A percentile compares a stretch with the other conserved stretches of the same genome.
phyloP scores from a whole-genome alignment of 352 stramenopile genomes.

The Phytophthora meadii region DNA sequence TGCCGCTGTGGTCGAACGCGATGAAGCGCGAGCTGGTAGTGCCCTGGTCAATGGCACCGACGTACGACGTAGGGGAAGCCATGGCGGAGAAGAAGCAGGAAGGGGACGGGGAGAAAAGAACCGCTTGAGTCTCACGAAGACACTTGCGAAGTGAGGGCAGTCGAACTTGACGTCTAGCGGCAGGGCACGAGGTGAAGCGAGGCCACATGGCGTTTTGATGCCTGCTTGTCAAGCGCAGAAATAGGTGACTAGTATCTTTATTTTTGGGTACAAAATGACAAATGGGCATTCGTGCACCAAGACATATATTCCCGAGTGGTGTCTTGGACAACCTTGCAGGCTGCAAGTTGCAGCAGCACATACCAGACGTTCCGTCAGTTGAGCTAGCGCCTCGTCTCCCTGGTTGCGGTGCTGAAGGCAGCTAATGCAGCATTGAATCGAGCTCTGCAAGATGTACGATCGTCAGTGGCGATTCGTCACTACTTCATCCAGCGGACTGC shows the following conservation, averaged over 20 bases:
- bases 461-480: not conserved
- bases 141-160: conserved; percentile 50
- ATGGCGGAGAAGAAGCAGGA: conserved; percentile 30
- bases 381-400: not conserved
- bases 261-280: not conserved
- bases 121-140: conserved; percentile 31
- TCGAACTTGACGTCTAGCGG: not conserved
- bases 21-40: conserved; percentile 98
- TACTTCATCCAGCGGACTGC: too few relatives aligned
- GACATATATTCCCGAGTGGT: too few relatives aligned
- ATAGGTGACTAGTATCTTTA: not conserved
- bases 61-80: conserved; percentile 53
- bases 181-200: conserved; percentile 4
- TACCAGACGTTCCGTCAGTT: not conserved
- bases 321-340: too few relatives aligned
- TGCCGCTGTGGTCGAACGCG: conserved; percentile 91
- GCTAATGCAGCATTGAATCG: too few relatives aligned
- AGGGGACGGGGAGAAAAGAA: conserved; percentile 5
- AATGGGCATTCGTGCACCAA: not conserved
- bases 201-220: conserved; percentile 32
- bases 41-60: conserved; percentile 96
- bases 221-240: conserved; percentile 17
- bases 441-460: not conserved
- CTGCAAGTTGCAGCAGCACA: too few relatives aligned
- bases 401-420: not conserved